Conservation (phyloP, 1,284 basidiomycete species). For the Cryptococcus sp. region DNA sequence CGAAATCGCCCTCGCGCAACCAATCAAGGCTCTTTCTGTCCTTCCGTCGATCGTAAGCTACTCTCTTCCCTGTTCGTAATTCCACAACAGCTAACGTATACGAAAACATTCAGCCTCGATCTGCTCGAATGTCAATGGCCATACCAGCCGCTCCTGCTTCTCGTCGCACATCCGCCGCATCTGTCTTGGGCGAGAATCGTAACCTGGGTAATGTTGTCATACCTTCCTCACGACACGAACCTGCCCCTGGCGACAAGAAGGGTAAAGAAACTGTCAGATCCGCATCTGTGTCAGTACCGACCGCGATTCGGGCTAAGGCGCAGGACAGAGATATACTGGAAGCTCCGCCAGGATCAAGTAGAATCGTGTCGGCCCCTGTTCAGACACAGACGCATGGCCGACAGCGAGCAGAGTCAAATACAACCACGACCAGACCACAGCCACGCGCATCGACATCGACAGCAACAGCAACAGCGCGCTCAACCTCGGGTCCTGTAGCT, state of each 20-base stretch:
- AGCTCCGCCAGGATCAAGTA: not conserved
- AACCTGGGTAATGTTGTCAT: no score
- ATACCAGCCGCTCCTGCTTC: no score
- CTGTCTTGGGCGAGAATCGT: no score
- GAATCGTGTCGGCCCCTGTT: constrained; percentile 10
- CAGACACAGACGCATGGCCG: not conserved
- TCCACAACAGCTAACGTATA: no score
- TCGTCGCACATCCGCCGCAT: no score
- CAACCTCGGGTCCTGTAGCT: constrained; percentile 4
- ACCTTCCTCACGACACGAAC: no score
- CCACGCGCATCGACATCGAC: no score
- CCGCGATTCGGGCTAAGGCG: not conserved
- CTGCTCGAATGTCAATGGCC: not conserved
- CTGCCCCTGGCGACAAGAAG: no score
- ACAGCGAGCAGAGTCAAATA: not conserved
- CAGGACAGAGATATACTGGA: not conserved
- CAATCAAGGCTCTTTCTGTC: constrained; percentile 14
- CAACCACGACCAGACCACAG: no score
- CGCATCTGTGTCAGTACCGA: not conserved
- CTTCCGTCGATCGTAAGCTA: constrained; percentile 12
- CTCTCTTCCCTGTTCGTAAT: not conserved
- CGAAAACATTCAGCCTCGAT: constrained; percentile 6
- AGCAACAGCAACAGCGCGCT: not conserved
- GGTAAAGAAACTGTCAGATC: no score
- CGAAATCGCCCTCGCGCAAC: constrained; percentile 7